Evolutionary conservation across 208 protist genomes (phyloP), one percentile per base, ranked within the genome.

Genomic region (Vickermania spadyakhi): DNA sequence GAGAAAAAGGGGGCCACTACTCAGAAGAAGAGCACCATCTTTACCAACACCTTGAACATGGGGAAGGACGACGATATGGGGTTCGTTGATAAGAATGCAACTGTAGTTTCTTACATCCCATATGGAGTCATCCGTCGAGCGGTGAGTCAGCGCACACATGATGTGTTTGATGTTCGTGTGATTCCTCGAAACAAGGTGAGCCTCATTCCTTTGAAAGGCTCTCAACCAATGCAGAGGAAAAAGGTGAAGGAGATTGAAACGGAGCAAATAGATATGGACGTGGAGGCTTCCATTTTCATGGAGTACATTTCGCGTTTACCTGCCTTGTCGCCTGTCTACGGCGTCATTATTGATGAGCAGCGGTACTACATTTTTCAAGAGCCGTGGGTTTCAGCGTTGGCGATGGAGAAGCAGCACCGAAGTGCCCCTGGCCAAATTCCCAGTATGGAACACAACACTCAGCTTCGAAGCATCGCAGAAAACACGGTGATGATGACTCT

Each of bases 111-210:
- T 1, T 58, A 81, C 45, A 84, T 74, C 28, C 52, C 75, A 4
- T 91, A 86, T 60, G 84, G 87, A 30, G 73, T 79, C 7, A 72
- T 94, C n/a, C 73, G 78, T 21, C 77, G 87, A 23, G 84, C 73
- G 0, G 69, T 91, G 29, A 79, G 73, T 56, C 69, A 82, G 59
- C 74, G 65, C 31, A 89, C 75, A n/a, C 66, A 56, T 11, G 75
- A 89, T 68, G 69, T 91, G 45, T 94, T 87, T 67, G 87, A 94
- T 62, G 80, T 91, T 21, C 81, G 76, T 28, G 79, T 91, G 14
- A 67, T 91, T 41, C 81, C 87, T 41, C 72, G 81, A 31, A 77
- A 77, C 66, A 61, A 72, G 14, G 76, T 75, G 28, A 70, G 65
- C 58, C 65, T 94, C 62, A 60, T 72, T 3, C 81, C 79, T 21